Evolutionary conservation across 2,329 filamentous ascomycete genomes (phyloP), one percentile per base, ranked within the genome.

Genomic region (Trichoderma sp.): DNA sequence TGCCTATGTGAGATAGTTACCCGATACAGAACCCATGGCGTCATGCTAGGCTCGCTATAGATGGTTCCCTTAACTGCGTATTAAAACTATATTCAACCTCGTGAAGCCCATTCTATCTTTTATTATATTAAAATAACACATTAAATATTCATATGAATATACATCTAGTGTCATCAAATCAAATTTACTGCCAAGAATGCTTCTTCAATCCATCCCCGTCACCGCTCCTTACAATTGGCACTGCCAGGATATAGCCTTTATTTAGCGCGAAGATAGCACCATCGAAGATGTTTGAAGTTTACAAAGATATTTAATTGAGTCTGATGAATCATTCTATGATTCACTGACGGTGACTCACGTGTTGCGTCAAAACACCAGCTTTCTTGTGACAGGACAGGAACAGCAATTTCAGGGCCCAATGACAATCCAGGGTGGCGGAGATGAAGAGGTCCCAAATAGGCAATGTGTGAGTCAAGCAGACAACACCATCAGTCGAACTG

Each of bases 381-480:
- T 7, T 21, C 11, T 49, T 58, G 49, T 56, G 16, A 26, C 30
- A 39, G 32, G 52, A 13, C n/a, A 46, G 30, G 46, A 51, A 34
- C 14, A 51, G 14, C 26, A 63, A 60, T 60, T 46, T 34, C 43
- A 16, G n/a, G 21, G 21, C 16, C 51, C 11, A 58, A 58, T 56
- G 49, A 14, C 11, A 43, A 11, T 56, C 14, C 28, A 56, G 28
- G 18, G 11, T 14, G n/a, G 18, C 46, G 59, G 60, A 43, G 51
- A 46, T 66, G 59, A 37, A 21, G 21, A 37, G 16, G 11, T 43
- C 30, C 52, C 26, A 24, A 66, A 59, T 51, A 43, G 52, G 39
- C 59, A 59, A 66, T 32, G 6, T 39, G 32, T 69, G 60, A 69
- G 59, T 69, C 67, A 69, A 51, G 54, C 54, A 58, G 51, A 32